These are phyloP conservation scores for Spizellomyces punctatus DNA, from an alignment of 192 early-diverging fungal genomes.

Conservation along the genomic window DNA sequence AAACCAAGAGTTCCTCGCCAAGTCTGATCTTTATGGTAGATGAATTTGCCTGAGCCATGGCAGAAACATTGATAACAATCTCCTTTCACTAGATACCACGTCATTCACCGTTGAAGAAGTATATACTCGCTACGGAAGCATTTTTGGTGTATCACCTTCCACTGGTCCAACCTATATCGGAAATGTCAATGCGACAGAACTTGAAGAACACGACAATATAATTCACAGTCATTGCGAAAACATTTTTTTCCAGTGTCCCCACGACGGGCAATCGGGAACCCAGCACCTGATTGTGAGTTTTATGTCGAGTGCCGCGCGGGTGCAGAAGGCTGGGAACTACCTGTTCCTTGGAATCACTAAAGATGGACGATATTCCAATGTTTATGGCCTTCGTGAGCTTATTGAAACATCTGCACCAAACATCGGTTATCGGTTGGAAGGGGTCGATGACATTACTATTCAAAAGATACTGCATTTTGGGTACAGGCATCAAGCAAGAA, in stretches of 20 bases:
- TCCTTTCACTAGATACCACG: constrained; percentile 2
- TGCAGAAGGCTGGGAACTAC: neutral
- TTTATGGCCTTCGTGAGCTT: neutral
- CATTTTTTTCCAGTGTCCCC: constrained; percentile 4
- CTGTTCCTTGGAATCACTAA: neutral
- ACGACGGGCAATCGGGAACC: neutral
- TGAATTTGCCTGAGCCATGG: neutral
- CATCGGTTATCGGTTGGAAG: neutral
- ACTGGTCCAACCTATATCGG: neutral
- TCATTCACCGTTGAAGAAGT: neutral
- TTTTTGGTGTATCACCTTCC: neutral
- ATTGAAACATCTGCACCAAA: constrained; percentile 2
- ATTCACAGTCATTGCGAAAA: neutral
- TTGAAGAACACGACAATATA: neutral
- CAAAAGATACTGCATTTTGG: constrained; percentile 1
- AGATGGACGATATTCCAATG: neutral
- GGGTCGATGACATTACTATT: constrained; percentile 1
- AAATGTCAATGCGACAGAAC: neutral
- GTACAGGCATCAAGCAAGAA: constrained; percentile 1
- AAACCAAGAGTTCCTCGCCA: constrained; percentile 1
- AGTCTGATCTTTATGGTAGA: neutral
- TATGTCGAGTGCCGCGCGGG: neutral
- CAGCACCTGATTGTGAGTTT: neutral
- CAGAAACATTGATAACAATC: neutral
- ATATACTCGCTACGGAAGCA: neutral